These are phyloP conservation scores for Aspergillus baeticus DNA, from an alignment of 495 filamentous ascomycete species.

Conservation along the genomic window DNA sequence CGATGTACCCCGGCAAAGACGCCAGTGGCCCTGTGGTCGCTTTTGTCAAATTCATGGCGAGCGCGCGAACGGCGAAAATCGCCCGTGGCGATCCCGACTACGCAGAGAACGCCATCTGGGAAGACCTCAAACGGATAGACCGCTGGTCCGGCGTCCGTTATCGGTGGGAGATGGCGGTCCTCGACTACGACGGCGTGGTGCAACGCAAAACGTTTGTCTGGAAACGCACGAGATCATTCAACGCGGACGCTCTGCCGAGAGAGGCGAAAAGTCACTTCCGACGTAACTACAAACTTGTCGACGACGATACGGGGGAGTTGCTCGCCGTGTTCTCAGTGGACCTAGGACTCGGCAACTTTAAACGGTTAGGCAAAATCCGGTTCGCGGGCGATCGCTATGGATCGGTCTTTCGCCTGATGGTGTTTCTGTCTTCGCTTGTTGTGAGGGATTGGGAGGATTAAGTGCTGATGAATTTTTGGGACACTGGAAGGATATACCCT, in stretches of 20 bases:
- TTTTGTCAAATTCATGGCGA: neutral
- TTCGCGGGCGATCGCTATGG: neutral
- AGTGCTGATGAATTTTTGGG: too few relatives aligned
- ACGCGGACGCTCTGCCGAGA: neutral
- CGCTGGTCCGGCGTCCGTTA: neutral
- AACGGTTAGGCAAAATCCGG: neutral
- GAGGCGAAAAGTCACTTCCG: neutral
- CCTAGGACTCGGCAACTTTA: neutral
- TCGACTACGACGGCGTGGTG: neutral
- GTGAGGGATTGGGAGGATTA: neutral
- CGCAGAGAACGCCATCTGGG: conserved; percentile 2
- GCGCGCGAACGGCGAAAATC: neutral
- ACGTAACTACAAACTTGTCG: conserved; percentile 1
- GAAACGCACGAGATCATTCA: neutral
- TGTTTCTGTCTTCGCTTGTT: neutral
- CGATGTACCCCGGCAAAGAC: neutral
- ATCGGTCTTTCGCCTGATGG: neutral
- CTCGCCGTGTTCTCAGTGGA: neutral
- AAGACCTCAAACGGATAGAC: neutral
- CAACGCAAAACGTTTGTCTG: neutral
- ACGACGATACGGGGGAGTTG: neutral
- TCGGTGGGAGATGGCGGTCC: conserved; percentile 1
- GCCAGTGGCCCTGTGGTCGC: neutral
- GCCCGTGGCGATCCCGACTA: neutral
- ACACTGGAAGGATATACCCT: too few relatives aligned